phyloP scores from a whole-genome alignment of 768 basidiomycete genomes.

The Megacollybia marginata region DNA sequence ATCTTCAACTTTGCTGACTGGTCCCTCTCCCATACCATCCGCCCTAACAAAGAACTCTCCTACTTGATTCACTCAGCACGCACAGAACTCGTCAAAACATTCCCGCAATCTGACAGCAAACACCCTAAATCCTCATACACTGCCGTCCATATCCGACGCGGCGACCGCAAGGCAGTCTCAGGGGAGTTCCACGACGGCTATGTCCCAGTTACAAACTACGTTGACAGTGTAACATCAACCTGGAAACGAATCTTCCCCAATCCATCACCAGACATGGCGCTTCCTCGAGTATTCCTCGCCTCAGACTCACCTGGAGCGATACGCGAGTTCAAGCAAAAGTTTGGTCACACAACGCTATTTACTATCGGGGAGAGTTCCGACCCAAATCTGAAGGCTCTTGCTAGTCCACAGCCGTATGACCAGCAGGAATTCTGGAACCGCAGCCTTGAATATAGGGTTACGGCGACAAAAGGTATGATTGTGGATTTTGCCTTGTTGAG shows the following conservation, averaged over 20 bases:
- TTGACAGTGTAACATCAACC: conserved; percentile 31
- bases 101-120: background rate
- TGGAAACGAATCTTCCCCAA: conserved; percentile 27
- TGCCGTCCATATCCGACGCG: conserved; percentile 57
- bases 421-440: conserved; percentile 43
- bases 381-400: conserved; percentile 36
- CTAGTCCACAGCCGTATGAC: conserved; percentile 45
- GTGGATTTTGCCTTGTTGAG: conserved; percentile 62
- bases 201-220: conserved; percentile 44
- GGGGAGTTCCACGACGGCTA: conserved; percentile 34
- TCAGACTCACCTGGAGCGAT: conserved; percentile 47
- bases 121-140: conserved; percentile 27
- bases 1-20: conserved; percentile 38
- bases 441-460: conserved; percentile 30
- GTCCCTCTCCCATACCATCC: conserved; percentile 47
- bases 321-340: conserved; percentile 33
- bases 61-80: conserved; percentile 44
- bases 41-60: conserved; percentile 38
- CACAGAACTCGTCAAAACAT: conserved; percentile 28
- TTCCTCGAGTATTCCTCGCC: conserved; percentile 46
- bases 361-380: conserved; percentile 36
- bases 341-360: conserved; percentile 28
- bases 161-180: conserved; percentile 44
- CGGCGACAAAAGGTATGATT: conserved; percentile 55
- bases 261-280: conserved; percentile 9